Evolutionary conservation across 2,329 filamentous ascomycete species (phyloP).

Genomic region (Colletotrichum somersetense): DNA sequence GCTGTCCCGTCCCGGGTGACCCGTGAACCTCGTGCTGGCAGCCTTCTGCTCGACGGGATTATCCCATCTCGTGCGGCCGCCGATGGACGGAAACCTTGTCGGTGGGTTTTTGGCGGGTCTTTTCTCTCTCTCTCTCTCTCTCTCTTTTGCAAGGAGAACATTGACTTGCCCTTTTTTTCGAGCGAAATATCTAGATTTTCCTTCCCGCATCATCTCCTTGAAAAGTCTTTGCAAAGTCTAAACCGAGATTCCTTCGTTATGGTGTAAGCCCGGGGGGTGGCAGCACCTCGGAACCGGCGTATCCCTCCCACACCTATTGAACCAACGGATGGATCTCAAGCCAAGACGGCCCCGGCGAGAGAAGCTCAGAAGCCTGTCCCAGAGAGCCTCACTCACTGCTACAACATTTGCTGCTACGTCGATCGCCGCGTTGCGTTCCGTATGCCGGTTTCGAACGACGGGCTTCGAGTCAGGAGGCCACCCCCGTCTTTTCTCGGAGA

Average conservation of each 20-base stretch:
- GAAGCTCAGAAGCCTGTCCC: background rate
- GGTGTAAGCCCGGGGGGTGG: too few relatives aligned
- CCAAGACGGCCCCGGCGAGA: background rate
- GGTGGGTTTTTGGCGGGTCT: too few relatives aligned
- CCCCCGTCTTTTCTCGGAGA: background rate
- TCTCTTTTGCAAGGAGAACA: background rate
- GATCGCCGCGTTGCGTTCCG: background rate
- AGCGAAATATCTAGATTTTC: background rate
- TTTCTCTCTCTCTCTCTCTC: too few relatives aligned
- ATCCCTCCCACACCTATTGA: too few relatives aligned
- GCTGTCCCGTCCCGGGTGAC: constrained; percentile 3
- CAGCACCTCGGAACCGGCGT: background rate
- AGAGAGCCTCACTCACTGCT: background rate
- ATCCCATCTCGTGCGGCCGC: background rate
- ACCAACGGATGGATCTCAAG: background rate
- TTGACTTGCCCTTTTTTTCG: background rate
- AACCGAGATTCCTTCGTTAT: background rate
- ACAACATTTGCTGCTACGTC: background rate
- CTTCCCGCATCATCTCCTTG: background rate
- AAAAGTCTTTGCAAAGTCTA: background rate
- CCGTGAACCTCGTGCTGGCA: background rate
- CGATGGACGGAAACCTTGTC: background rate
- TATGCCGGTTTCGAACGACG: background rate
- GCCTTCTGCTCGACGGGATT: constrained; percentile 11
- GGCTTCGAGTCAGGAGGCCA: background rate